These are phyloP conservation scores for Geoglossum cookeanum DNA, from an alignment of 2,329 filamentous ascomycete species.

Conservation along the genomic window DNA sequence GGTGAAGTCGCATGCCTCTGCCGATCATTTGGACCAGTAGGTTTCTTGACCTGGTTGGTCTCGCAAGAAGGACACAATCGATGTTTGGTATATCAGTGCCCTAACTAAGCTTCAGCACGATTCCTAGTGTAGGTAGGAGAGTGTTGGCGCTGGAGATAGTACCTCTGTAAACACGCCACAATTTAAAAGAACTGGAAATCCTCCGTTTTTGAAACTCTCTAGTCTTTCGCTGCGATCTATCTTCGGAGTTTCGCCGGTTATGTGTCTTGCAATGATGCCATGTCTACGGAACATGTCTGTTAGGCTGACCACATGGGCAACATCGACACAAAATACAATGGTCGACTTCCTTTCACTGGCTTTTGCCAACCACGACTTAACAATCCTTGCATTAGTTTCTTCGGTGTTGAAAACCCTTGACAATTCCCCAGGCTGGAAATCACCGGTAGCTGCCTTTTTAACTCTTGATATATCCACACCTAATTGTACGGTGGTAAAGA, in stretches of 20 bases:
- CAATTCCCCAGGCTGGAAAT: slow-evolving; percentile 63
- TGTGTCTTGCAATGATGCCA: slow-evolving; percentile 65
- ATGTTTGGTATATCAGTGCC: slow-evolving; percentile 96
- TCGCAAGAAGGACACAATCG: slow-evolving; percentile 73
- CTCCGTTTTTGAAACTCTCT: slow-evolving; percentile 52
- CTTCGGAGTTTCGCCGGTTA: slow-evolving; percentile 65
- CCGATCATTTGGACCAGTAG: slow-evolving; percentile 96
- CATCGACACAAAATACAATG: slow-evolving; percentile 82
- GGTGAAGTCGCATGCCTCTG: slow-evolving; percentile 66
- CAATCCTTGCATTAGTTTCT: slow-evolving; percentile 62
- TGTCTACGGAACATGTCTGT: slow-evolving; percentile 56
- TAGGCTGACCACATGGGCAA: slow-evolving; percentile 59
- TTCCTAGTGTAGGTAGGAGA: background rate
- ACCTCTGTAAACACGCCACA: slow-evolving; percentile 84
- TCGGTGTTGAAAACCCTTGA: slow-evolving; percentile 68
- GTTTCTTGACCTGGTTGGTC: slow-evolving; percentile 84
- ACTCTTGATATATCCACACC: slow-evolving; percentile 62
- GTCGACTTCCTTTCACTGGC: slow-evolving; percentile 61
- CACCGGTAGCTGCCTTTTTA: slow-evolving; percentile 43
- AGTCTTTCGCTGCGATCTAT: slow-evolving; percentile 50
- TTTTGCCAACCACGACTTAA: slow-evolving; percentile 70
- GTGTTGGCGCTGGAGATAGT: background rate
- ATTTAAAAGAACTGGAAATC: slow-evolving; percentile 80
- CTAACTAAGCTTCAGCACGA: slow-evolving; percentile 7
- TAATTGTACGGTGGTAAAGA: slow-evolving; percentile 82